Conservation (phyloP, 441 rosid species). For the Aleurites moluccanus region DNA sequence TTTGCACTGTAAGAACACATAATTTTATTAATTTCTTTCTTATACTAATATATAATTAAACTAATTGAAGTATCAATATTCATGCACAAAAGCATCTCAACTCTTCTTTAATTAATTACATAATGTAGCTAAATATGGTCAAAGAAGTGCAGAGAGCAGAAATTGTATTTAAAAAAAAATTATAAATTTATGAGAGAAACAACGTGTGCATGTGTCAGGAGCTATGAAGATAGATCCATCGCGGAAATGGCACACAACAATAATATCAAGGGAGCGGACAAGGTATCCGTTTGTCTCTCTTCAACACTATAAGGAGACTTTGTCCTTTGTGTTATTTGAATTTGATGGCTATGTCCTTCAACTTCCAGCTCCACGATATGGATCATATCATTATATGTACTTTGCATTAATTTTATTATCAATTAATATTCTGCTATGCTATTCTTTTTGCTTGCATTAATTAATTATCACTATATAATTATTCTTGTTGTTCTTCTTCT, state of each 20-base stretch:
- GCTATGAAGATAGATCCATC: conserved; percentile 38
- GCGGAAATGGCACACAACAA: conserved; percentile 31
- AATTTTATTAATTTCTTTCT: too few relatives aligned
- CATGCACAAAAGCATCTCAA: conserved; percentile 24
- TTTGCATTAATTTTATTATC: too few relatives aligned
- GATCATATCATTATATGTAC: background rate
- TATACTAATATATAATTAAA: background rate
- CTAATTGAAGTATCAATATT: conserved; percentile 2
- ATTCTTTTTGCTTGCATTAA: too few relatives aligned
- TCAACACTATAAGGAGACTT: conserved; percentile 11
- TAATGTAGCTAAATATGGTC: conserved; percentile 7
- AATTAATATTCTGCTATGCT: too few relatives aligned
- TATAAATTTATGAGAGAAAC: background rate
- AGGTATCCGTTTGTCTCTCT: conserved; percentile 36
- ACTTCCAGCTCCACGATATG: too few relatives aligned
- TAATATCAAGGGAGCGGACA: conserved; percentile 43
- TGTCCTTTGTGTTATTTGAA: conserved; percentile 31
- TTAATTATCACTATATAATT: too few relatives aligned
- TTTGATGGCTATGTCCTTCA: conserved; percentile 32
- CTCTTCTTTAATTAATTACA: background rate
- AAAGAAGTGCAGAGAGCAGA: background rate
- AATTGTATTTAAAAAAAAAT: too few relatives aligned
- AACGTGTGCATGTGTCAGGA: conserved; percentile 34
- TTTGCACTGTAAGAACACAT: conserved; percentile 2
- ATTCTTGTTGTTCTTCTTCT: background rate